Evolutionary conservation across 805 yeast genomes (phyloP).

Genomic region (Kodamaea kakaduensis): DNA sequence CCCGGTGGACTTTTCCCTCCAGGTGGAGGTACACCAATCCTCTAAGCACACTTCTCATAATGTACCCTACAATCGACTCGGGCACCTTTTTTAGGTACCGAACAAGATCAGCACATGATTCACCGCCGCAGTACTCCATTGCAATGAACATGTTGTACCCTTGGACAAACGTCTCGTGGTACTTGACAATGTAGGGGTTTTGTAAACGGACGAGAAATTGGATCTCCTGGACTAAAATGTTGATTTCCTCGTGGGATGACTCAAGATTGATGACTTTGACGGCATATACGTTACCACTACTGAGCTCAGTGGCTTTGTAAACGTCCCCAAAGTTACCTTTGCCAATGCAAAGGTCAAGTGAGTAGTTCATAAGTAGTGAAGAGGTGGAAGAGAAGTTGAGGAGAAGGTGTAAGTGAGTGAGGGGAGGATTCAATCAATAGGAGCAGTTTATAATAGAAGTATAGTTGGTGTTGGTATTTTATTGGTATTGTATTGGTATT

Average conservation of each 20-base stretch:
- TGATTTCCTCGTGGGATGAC: conserved; percentile 70
- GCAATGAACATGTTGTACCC: conserved; percentile 79
- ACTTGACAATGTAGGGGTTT: conserved; percentile 63
- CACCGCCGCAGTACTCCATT: conserved; percentile 96
- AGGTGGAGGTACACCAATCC: conserved; percentile 78
- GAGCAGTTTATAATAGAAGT: too few relatives aligned
- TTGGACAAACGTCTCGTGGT: conserved; percentile 56
- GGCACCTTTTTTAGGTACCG: conserved; percentile 48
- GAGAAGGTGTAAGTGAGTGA: too few relatives aligned
- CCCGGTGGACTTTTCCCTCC: conserved; percentile 79
- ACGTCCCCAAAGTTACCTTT: conserved; percentile 88
- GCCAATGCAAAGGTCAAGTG: conserved; percentile 60
- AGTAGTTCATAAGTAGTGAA: too few relatives aligned
- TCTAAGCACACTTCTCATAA: conserved; percentile 57
- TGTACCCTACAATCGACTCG: conserved; percentile 59
- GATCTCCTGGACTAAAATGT: conserved; percentile 70
- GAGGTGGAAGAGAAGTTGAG: too few relatives aligned
- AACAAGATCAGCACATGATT: conserved; percentile 78
- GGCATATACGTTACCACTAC: conserved; percentile 55
- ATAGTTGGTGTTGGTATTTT: too few relatives aligned
- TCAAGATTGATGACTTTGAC: conserved; percentile 85
- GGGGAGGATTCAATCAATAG: too few relatives aligned
- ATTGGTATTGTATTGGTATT: too few relatives aligned
- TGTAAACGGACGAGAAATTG: conserved; percentile 63
- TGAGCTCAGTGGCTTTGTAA: conserved; percentile 47